Evolutionary conservation across 768 basidiomycete genomes (phyloP).

Genomic region (Panaeolus papilionaceus): DNA sequence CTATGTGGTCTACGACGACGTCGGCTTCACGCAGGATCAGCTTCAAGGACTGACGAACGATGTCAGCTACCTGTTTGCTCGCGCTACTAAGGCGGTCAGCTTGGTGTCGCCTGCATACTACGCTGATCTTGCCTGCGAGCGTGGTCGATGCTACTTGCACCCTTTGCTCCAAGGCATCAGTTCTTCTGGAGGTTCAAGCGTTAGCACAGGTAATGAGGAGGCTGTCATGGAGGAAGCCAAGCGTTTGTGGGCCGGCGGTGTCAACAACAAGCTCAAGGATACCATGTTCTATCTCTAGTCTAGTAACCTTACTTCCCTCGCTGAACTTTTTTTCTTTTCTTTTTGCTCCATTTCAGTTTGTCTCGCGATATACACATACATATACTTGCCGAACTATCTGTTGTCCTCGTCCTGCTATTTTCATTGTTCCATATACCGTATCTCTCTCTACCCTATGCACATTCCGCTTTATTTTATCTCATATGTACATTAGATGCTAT

Average conservation of each 20-base stretch:
- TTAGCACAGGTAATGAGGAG: slow-evolving; percentile 48
- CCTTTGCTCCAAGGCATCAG: slow-evolving; percentile 65
- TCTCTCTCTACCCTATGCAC: not conserved
- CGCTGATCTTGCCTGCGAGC: slow-evolving; percentile 70
- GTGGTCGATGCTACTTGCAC: slow-evolving; percentile 78
- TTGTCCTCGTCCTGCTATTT: not conserved
- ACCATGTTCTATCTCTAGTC: slow-evolving; percentile 79
- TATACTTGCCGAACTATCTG: not conserved
- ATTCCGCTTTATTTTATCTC: too few relatives aligned
- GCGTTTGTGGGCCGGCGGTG: slow-evolving; percentile 61
- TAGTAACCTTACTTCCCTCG: not conserved
- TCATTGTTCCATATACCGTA: not conserved
- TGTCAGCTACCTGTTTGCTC: slow-evolving; percentile 80
- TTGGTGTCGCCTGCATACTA: slow-evolving; percentile 85
- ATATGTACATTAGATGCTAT: not conserved
- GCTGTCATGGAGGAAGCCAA: slow-evolving; percentile 60
- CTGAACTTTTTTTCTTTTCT: not conserved
- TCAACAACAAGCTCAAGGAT: slow-evolving; percentile 58
- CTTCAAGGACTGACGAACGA: slow-evolving; percentile 75
- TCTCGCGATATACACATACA: too few relatives aligned
- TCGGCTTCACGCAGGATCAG: slow-evolving; percentile 67
- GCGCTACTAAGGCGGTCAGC: slow-evolving; percentile 88
- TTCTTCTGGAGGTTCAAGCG: slow-evolving; percentile 37
- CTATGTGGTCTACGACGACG: slow-evolving; percentile 83
- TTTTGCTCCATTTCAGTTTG: too few relatives aligned